phyloP scores from a whole-genome alignment of 345 rosid genomes.

The Bruguiera gymnorhiza region DNA sequence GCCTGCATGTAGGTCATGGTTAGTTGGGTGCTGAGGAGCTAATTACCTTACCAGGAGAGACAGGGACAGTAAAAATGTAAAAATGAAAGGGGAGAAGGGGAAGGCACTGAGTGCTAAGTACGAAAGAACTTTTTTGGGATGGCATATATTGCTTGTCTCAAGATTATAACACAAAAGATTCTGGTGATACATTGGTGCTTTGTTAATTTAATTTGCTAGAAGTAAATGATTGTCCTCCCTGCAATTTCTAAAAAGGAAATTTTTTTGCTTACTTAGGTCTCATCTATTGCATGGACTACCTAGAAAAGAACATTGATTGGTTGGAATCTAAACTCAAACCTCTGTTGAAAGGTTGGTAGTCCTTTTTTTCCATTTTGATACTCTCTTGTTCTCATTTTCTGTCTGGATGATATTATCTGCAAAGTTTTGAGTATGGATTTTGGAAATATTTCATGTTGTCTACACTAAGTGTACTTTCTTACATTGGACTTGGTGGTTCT shows the following conservation, averaged over 20 bases:
- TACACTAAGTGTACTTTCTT: too few relatives aligned
- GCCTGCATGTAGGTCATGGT: too few relatives aligned
- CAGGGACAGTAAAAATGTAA: too few relatives aligned
- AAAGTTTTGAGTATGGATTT: too few relatives aligned
- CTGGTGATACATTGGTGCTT: too few relatives aligned
- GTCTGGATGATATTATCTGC: background rate
- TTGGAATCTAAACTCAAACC: constrained; percentile 74
- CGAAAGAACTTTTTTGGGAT: background rate
- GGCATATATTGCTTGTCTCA: background rate
- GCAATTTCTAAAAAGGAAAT: constrained; percentile 2
- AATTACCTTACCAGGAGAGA: too few relatives aligned
- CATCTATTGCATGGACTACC: constrained; percentile 79
- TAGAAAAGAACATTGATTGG: constrained; percentile 94
- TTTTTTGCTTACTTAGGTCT: constrained; percentile 46
- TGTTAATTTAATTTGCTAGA: background rate
- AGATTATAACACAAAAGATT: too few relatives aligned
- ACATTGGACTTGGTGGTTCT: too few relatives aligned
- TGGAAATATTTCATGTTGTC: too few relatives aligned
- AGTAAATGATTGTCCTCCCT: background rate
- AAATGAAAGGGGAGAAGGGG: too few relatives aligned
- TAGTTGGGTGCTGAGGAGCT: too few relatives aligned
- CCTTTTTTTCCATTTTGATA: background rate
- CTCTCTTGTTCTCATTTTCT: background rate
- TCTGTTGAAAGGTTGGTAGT: constrained; percentile 62
- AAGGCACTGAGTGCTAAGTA: background rate